These are phyloP conservation scores for Magnusiomyces paraingens DNA, from an alignment of 1,139 yeast species.

Conservation along the genomic window DNA sequence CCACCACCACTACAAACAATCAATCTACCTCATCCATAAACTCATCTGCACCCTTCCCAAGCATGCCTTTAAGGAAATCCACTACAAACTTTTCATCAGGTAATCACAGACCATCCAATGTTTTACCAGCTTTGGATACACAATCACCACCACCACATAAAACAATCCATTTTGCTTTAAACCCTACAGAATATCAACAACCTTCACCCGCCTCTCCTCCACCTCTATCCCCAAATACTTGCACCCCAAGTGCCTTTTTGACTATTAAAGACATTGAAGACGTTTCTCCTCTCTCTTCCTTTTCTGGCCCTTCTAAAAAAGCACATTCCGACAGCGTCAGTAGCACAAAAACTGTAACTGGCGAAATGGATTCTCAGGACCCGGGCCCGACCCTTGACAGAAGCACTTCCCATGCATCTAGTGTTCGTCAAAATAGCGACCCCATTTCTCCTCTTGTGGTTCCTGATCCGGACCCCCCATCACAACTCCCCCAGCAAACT, in stretches of 20 bases:
- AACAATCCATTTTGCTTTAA: not conserved
- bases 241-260: constrained; percentile 2
- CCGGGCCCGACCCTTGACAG: not conserved
- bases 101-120: too few species aligned
- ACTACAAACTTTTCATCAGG: too few species aligned
- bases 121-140: too few species aligned
- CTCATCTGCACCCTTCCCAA: too few species aligned
- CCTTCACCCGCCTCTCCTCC: constrained; percentile 3
- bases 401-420: not conserved
- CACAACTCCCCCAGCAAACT: not conserved
- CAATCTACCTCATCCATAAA: too few species aligned
- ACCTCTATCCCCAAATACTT: constrained; percentile 6
- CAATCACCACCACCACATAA: not conserved
- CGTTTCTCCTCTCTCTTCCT: constrained; percentile 11
- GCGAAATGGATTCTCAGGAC: not conserved
- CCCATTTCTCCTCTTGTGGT: constrained; percentile 3
- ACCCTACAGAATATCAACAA: not conserved
- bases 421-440: not conserved
- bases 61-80: too few species aligned
- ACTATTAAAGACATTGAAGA: constrained; percentile 12
- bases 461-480: not conserved
- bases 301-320: constrained; percentile 10
- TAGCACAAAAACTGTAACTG: not conserved
- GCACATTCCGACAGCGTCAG: not conserved
- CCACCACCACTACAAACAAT: too few species aligned